phyloP scores from a whole-genome alignment of 768 basidiomycete species.

The Mrakia frigida region DNA sequence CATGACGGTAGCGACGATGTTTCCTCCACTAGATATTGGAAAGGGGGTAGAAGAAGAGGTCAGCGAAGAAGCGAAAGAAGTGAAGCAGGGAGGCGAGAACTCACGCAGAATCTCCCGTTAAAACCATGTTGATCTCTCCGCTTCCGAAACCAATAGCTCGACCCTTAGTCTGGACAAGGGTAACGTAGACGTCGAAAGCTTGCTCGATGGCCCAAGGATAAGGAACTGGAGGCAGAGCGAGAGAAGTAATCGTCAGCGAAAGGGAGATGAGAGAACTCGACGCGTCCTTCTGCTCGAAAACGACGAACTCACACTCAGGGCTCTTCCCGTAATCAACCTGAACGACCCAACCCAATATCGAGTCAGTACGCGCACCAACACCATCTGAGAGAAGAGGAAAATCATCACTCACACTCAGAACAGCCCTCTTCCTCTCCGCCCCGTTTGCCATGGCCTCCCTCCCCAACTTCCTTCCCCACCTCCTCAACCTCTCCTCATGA shows the following conservation, averaged over 20 bases:
- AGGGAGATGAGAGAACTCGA: background rate
- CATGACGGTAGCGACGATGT: constrained; percentile 76
- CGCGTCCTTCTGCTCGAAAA: background rate
- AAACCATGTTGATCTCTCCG: constrained; percentile 65
- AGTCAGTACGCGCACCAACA: too few species aligned
- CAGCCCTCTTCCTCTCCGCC: constrained; percentile 61
- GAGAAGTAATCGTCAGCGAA: background rate
- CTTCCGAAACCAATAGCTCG: constrained; percentile 81
- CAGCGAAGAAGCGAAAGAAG: background rate
- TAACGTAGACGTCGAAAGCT: constrained; percentile 72
- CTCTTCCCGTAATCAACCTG: constrained; percentile 87
- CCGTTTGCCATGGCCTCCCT: constrained; percentile 2
- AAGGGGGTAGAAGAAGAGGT: too few species aligned
- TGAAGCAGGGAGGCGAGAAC: constrained; percentile 43
- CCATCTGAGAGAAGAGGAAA: background rate
- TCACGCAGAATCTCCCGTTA: constrained; percentile 96
- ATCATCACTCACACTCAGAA: constrained; percentile 53
- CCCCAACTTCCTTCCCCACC: constrained; percentile 60
- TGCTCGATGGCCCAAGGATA: constrained; percentile 88
- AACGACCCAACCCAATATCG: too few species aligned
- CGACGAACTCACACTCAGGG: constrained; percentile 68
- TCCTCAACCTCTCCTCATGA: constrained; percentile 85
- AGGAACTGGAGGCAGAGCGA: constrained; percentile 61
- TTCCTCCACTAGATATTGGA: constrained; percentile 62
- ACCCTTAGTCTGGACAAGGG: constrained; percentile 75